Percentiles rank a stretch among this genome's conserved stretches.
These are phyloP conservation scores for Sinapis alba DNA, from an alignment of 441 rosid genomes.

Conservation along the genomic window DNA sequence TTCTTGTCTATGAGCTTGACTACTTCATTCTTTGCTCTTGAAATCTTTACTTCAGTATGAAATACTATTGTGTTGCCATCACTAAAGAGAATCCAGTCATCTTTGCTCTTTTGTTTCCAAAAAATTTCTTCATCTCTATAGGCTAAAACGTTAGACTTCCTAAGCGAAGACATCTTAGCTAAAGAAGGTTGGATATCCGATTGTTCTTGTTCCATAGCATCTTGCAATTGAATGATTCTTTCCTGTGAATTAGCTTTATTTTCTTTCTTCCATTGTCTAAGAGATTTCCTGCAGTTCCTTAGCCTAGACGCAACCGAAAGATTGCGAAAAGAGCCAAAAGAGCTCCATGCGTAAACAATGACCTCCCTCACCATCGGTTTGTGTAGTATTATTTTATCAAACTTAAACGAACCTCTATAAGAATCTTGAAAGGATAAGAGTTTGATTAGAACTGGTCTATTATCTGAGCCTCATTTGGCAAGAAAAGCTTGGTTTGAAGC, in stretches of 20 bases:
- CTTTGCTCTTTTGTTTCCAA: no score
- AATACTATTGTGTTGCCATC: no score
- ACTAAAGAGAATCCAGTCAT: no score
- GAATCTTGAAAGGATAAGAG: background rate
- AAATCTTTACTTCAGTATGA: no score
- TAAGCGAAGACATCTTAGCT: background rate
- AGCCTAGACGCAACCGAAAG: background rate
- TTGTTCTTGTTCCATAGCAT: background rate
- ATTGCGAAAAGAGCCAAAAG: background rate
- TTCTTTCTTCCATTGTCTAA: background rate
- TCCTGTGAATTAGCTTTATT: background rate
- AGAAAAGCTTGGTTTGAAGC: background rate
- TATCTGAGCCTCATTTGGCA: background rate
- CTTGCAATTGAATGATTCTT: background rate
- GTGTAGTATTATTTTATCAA: background rate
- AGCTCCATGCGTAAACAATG: background rate
- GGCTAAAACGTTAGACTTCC: background rate
- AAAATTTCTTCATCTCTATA: no score
- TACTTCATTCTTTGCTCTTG: background rate
- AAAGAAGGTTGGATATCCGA: no score
- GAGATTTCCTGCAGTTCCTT: background rate
- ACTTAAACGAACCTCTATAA: background rate
- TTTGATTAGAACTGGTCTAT: background rate
- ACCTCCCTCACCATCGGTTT: background rate
- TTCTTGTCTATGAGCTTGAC: background rate